Conservation (phyloP, 139 green algal species). For the Chlorokybus atmophyticus region DNA sequence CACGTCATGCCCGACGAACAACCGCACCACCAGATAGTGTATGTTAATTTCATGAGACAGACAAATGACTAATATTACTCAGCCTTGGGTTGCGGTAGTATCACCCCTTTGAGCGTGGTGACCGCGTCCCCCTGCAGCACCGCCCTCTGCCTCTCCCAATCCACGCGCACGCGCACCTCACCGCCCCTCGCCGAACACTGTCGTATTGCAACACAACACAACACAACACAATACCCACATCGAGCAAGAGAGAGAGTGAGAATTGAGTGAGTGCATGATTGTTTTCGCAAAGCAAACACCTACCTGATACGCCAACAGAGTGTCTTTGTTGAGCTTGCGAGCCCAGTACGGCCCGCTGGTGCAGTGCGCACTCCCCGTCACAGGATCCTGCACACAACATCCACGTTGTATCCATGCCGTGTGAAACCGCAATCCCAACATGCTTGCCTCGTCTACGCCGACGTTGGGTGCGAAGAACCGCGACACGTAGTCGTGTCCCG, state of each 20-base stretch:
- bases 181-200: slow-evolving; percentile 15
- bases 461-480: slow-evolving; percentile 74
- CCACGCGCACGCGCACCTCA: slow-evolving; percentile 4
- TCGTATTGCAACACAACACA: slow-evolving; percentile 2
- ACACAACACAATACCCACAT: not conserved
- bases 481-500: slow-evolving; percentile 33
- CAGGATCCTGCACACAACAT: slow-evolving; percentile 44
- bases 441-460: slow-evolving; percentile 52
- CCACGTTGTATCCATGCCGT: not conserved
- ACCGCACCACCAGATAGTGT: no score
- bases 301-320: slow-evolving; percentile 17
- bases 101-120: slow-evolving; percentile 20
- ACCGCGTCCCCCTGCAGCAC: slow-evolving; percentile 12
- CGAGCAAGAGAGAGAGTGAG: not conserved
- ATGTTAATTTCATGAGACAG: no score
- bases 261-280: slow-evolving; percentile 1
- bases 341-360: slow-evolving; percentile 24
- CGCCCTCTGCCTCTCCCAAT: slow-evolving; percentile 2
- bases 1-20: no score
- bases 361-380: slow-evolving; percentile 63
- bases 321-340: slow-evolving; percentile 16
- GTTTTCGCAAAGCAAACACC: not conserved
- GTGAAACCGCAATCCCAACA: not conserved
- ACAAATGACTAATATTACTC: no score
- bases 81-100: no score